Conservation (phyloP, 768 basidiomycete species). For the Pilatotrama ljubarskyi region DNA sequence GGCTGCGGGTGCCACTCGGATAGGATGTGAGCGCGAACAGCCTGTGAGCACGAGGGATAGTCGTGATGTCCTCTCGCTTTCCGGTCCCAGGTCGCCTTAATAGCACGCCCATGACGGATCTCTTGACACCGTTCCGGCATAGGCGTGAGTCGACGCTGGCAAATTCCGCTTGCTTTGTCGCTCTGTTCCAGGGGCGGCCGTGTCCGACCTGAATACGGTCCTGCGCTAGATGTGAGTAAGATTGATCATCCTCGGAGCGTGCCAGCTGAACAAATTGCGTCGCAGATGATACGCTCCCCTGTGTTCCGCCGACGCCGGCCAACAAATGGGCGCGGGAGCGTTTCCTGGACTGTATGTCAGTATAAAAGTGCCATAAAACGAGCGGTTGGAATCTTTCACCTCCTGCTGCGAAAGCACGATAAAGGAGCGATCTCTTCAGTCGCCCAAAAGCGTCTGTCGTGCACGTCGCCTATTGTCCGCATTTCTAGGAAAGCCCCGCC, state of each 20-base stretch:
- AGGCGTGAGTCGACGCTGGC: background rate
- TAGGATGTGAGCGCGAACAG: too few relatives aligned
- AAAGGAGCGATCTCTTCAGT: background rate
- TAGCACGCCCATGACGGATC: background rate
- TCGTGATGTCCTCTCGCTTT: too few relatives aligned
- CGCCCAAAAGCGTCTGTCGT: background rate
- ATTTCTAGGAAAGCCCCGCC: background rate
- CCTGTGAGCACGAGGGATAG: too few relatives aligned
- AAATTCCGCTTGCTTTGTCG: background rate
- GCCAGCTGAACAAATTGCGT: background rate
- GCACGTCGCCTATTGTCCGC: conserved; percentile 8
- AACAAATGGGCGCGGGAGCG: background rate
- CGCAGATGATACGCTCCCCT: background rate
- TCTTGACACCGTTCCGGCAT: background rate
- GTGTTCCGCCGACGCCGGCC: background rate
- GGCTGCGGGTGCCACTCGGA: too few relatives aligned
- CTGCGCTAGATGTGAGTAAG: background rate
- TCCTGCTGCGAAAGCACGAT: background rate
- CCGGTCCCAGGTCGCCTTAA: background rate
- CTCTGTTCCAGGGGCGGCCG: background rate
- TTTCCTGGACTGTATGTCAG: background rate
- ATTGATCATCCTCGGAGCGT: background rate
- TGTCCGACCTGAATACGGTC: background rate
- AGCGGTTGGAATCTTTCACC: background rate
- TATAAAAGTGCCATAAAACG: background rate